phyloP scores from a whole-genome alignment of 2,329 filamentous ascomycete species.

The Neonectria sp. region DNA sequence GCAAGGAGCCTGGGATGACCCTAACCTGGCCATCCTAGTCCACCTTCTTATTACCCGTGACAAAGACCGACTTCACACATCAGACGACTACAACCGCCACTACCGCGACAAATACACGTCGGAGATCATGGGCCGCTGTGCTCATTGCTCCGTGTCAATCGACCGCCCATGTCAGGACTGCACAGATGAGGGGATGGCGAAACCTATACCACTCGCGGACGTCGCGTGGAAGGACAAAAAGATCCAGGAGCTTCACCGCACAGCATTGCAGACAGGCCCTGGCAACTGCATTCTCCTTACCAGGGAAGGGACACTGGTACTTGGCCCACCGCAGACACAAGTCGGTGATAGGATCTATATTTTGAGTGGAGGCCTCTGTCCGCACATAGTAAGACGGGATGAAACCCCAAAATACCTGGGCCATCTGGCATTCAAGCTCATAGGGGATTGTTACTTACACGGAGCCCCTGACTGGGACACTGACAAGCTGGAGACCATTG shows the following conservation, averaged over 20 bases:
- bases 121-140: constrained; percentile 22
- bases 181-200: not conserved
- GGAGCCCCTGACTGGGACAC: constrained; percentile 21
- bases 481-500: constrained; percentile 18
- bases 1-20: constrained; percentile 25
- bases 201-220: constrained; percentile 7
- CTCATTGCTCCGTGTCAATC: constrained; percentile 7
- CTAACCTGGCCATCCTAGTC: constrained; percentile 30
- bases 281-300: constrained; percentile 36
- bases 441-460: constrained; percentile 37
- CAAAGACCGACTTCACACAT: not conserved
- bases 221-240: constrained; percentile 15
- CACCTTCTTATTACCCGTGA: constrained; percentile 22
- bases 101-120: constrained; percentile 22
- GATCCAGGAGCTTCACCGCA: constrained; percentile 3
- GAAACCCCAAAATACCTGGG: not conserved
- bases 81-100: not conserved
- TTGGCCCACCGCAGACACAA: constrained; percentile 31
- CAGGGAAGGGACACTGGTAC: constrained; percentile 19
- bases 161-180: constrained; percentile 22
- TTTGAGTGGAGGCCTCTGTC: constrained; percentile 38
- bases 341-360: constrained; percentile 32
- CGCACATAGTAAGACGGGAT: constrained; percentile 32
- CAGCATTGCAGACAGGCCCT: constrained; percentile 27
- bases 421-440: constrained; percentile 20